Percentiles rank a stretch among this genome's conserved stretches.
These are phyloP conservation scores for Dothiorella sarmentorum DNA, from an alignment of 2,329 filamentous ascomycete genomes.

Conservation along the genomic window DNA sequence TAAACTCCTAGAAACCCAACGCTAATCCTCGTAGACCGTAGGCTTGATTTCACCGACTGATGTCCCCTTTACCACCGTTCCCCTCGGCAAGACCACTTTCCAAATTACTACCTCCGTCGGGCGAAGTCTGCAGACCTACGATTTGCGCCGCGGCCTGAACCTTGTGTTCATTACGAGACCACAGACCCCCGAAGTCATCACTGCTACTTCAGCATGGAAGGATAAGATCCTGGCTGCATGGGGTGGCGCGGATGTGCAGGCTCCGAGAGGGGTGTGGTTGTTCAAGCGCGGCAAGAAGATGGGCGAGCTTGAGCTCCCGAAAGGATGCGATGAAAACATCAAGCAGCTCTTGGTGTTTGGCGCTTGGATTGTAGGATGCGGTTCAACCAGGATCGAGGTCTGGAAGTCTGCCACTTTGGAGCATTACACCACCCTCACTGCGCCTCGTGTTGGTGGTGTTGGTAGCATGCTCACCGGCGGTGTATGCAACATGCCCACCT, in stretches of 20 bases:
- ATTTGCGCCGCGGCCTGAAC: slow-evolving; percentile 83
- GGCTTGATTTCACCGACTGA: slow-evolving; percentile 87
- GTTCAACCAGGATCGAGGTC: slow-evolving; percentile 72
- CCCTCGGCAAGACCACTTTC: slow-evolving; percentile 89
- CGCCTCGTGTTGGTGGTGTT: slow-evolving; percentile 56
- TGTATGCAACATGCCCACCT: slow-evolving; percentile 86
- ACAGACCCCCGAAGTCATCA: slow-evolving; percentile 81
- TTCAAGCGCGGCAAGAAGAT: slow-evolving; percentile 88
- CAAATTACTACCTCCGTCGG: slow-evolving; percentile 96
- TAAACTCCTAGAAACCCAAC: neutral
- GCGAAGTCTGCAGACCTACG: slow-evolving; percentile 89
- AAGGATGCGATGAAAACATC: slow-evolving; percentile 66
- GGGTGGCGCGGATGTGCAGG: slow-evolving; percentile 58
- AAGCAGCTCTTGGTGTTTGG: slow-evolving; percentile 79
- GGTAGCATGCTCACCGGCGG: slow-evolving; percentile 71
- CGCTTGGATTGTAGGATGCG: slow-evolving; percentile 83
- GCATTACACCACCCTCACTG: slow-evolving; percentile 79
- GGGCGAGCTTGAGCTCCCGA: slow-evolving; percentile 67
- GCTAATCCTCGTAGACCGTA: slow-evolving; percentile 62
- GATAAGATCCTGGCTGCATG: slow-evolving; percentile 86
- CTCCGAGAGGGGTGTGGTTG: slow-evolving; percentile 73
- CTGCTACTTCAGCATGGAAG: slow-evolving; percentile 83
- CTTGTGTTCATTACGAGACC: slow-evolving; percentile 91
- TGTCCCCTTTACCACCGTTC: slow-evolving; percentile 85
- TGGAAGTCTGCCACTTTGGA: slow-evolving; percentile 83